Evolutionary conservation across 805 yeast species (phyloP).

Genomic region (Starmerella bombi): DNA sequence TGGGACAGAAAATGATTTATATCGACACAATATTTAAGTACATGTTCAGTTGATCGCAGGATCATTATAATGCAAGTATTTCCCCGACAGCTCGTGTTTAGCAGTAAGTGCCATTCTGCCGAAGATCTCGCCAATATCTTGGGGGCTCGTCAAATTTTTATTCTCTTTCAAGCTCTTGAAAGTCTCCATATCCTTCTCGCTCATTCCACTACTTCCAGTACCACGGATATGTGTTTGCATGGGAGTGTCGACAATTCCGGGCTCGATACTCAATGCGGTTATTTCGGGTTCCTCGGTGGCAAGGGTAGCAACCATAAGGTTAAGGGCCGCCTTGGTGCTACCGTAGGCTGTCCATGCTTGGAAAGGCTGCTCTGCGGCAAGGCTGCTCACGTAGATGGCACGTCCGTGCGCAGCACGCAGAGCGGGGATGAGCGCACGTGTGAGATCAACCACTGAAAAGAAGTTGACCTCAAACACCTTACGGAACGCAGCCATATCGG

Average conservation of each 20-base stretch:
- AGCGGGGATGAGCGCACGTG: conserved; percentile 35
- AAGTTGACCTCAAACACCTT: conserved; percentile 59
- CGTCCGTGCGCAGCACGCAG: conserved; percentile 46
- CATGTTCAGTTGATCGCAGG: no score
- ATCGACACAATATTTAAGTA: no score
- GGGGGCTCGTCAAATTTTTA: conserved; percentile 49
- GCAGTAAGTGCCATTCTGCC: conserved; percentile 59
- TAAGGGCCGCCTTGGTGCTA: conserved; percentile 79
- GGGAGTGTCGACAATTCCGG: conserved; percentile 84
- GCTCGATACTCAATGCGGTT: conserved; percentile 64
- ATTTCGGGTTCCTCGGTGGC: conserved; percentile 54
- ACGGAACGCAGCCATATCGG: conserved; percentile 44
- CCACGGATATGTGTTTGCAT: conserved; percentile 80
- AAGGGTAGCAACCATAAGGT: conserved; percentile 55
- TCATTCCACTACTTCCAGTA: conserved; percentile 44
- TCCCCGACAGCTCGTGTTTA: conserved; percentile 46
- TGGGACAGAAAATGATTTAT: no score
- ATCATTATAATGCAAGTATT: conserved; percentile 43
- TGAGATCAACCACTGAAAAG: conserved; percentile 57
- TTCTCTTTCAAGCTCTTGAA: conserved; percentile 51
- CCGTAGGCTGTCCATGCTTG: conserved; percentile 89
- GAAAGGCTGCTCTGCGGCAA: conserved; percentile 56
- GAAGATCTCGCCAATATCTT: conserved; percentile 57
- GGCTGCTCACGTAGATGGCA: conserved; percentile 74
- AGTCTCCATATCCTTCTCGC: conserved; percentile 40